Base-by-base conservation (phyloP, 345 rosid genomes). In the Erucastrum elatum region DNA sequence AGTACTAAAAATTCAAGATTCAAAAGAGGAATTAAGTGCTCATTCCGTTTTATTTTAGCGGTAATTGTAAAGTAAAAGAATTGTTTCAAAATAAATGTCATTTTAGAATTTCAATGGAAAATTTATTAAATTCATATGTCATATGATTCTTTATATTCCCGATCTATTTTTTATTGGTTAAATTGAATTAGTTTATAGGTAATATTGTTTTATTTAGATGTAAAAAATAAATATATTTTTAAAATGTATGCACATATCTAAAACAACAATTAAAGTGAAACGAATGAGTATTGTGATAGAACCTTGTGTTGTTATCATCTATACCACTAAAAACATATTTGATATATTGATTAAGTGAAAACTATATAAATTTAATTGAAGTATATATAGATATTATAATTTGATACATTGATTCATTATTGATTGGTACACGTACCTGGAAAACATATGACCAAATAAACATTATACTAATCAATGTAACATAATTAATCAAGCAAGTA, bases 381-480 rank as follows among this genome's bases (percentile, higher is more conserved):
- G 2, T 61, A 34, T 4, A 16, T 3, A 56, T 55, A 21, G 21
- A 21, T 21, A 21, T 2, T 41, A 41, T 2, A 41, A 41, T 53
- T 9, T 70, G 17, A 55, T 53, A 9, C 31, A 53, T 30, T 34
- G 46, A 31, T 16, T 70, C 12, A 41, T 41, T 41, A 41, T 27
- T 25, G 46, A 71, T 64, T 64, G 29, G 66, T 15, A 63, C 51
- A 63, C 31, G 71, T 15, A 62, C 35, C 33, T 56, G 33, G 13
- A 39, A 77, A 41, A 51, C 55, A n/a, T 30, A 39, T 15, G 37
- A 68, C 70, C 79, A 63, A 6, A 62, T 74, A 62, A 61, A 51
- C 65, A 35, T 4, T 4, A 21, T 10, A 46, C 8, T 61, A 73
- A n/a, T 16, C 39, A 58, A 17, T n/a, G 17, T 70, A n/a, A n/a